Evolutionary conservation across 345 rosid genomes (phyloP).

Genomic region (Populus davidiana): DNA sequence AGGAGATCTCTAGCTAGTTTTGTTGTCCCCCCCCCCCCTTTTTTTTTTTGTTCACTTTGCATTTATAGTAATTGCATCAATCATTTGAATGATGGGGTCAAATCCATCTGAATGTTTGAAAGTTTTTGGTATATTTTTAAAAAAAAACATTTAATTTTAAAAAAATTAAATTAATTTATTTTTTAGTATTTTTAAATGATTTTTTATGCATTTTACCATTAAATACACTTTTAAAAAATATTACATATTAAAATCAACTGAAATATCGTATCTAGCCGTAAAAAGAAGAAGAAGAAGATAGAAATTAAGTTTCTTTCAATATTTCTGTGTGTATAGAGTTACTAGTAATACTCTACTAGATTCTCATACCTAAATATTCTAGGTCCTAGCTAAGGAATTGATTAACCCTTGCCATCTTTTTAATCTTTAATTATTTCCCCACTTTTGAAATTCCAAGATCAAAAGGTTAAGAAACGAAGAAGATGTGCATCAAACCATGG

Average conservation of each 20-base stretch:
- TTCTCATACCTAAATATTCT: neutral
- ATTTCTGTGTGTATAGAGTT: neutral
- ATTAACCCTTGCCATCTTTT: neutral
- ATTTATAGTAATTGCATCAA: constrained; percentile 5
- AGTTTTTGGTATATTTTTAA: too few relatives aligned
- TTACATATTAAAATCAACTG: too few relatives aligned
- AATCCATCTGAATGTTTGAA: neutral
- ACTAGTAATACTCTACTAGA: neutral
- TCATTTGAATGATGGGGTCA: constrained; percentile 12
- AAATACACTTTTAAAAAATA: too few relatives aligned
- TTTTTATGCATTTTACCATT: too few relatives aligned
- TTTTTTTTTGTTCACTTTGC: neutral
- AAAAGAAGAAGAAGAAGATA: too few relatives aligned
- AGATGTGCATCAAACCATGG: neutral
- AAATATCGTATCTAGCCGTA: too few relatives aligned
- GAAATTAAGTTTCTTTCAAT: neutral
- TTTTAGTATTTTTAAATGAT: too few relatives aligned
- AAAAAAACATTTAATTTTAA: too few relatives aligned
- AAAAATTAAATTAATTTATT: too few relatives aligned
- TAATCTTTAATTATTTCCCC: neutral
- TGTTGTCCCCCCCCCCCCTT: neutral
- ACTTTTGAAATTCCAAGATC: neutral
- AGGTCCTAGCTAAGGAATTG: neutral
- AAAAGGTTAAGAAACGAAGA: neutral
- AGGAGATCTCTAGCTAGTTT: neutral